phyloP scores from a whole-genome alignment of 176 grass and related monocot species.

The Hsuehochloa calcarea region DNA sequence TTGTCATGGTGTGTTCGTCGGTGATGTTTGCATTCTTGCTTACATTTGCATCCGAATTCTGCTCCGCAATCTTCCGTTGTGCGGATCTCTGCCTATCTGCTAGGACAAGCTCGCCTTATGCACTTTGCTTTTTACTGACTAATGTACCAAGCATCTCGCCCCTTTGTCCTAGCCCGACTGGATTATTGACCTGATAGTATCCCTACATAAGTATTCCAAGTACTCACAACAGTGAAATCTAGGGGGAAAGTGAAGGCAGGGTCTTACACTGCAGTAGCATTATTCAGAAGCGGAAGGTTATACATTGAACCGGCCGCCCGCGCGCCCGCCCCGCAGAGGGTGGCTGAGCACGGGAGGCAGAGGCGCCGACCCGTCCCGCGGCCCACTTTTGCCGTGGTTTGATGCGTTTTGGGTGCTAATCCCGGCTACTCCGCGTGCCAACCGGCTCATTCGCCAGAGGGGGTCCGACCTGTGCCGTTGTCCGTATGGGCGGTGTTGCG shows the following conservation, averaged over 20 bases:
- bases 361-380: too few relatives aligned
- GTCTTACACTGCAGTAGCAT: not conserved
- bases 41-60: not conserved
- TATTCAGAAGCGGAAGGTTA: not conserved
- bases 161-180: not conserved
- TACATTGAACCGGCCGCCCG: too few relatives aligned
- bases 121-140: not conserved
- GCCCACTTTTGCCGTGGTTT: too few relatives aligned
- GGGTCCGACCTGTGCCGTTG: too few relatives aligned
- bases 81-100: constrained; percentile 3
- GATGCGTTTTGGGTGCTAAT: not conserved
- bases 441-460: not conserved
- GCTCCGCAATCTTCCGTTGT: not conserved
- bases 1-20: not conserved
- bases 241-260: not conserved
- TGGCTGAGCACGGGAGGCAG: too few relatives aligned
- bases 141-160: not conserved
- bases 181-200: not conserved
- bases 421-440: not conserved
- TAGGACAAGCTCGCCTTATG: not conserved
- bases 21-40: not conserved
- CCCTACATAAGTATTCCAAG: not conserved
- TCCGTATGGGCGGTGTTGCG: too few relatives aligned
- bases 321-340: too few relatives aligned
- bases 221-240: not conserved